Evolutionary conservation across 148 eudicot species (phyloP), one percentile per base, ranked within the genome.

Genomic region (Persicaria tinctoria): DNA sequence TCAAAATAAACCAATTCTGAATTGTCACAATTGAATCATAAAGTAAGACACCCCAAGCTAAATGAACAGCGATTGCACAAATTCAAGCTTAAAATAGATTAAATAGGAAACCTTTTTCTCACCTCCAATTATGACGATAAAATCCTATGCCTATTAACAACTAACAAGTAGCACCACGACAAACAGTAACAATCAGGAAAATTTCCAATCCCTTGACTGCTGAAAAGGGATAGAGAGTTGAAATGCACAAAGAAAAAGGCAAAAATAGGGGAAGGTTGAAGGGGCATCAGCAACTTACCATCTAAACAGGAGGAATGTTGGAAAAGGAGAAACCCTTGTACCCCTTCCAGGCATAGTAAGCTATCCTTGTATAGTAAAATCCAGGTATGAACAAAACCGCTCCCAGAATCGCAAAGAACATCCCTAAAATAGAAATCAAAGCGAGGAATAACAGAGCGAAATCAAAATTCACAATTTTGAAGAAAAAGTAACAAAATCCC

Each of bases 271-370:
- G 45, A 63, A 63, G 46, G 68, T 23, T 27, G 38, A 27, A 56
- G 3, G 27, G 68, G 16, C 46, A 38, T 63, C 46, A 27, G 6
- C 45, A 44, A 1, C 79, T 70, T 74, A 86, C 81, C 81, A 81
- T 82, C 53, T 91, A 94, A 75, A 94, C 98, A 51, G 95, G 90
- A 9, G 98, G 98, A 44, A 94, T 94, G 78, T 90, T 91, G 73
- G 98, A 83, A 74, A 94, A 94, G 51, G 98, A 91, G 82, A 94
- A 95, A 47, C 97, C 98, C 85, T 95, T 89, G 86, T 95, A 95
- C 23, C 98, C 97, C 82, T 95, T 95, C 87, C 89, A 95, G 0
- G 98, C 98, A 63, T 92, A 95, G 90, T 95, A 95, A 3, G 98
- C 98, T 46, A 95, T 95, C 88, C 98, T 79, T 23, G 98, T 92